Evolutionary conservation across 768 basidiomycete genomes (phyloP).

Genomic region (Leccinellum albellum): DNA sequence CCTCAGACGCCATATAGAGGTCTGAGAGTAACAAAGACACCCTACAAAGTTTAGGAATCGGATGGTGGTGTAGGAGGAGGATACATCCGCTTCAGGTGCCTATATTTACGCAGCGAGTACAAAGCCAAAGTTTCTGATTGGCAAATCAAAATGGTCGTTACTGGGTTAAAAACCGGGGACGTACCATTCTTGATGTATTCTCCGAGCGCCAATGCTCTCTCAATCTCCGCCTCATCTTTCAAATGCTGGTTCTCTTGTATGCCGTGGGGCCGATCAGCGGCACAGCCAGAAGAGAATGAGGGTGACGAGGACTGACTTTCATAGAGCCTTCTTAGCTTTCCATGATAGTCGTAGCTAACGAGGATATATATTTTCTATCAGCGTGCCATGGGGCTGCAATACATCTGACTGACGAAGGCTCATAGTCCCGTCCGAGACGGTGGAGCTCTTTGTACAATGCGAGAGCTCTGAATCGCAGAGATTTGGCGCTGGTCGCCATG

Average conservation of each 20-base stretch:
- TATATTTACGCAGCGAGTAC: constrained; percentile 80
- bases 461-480: constrained; percentile 57
- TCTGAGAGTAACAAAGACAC: background rate
- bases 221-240: constrained; percentile 66
- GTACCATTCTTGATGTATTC: constrained; percentile 86
- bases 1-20: background rate
- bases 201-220: constrained; percentile 67
- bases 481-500: constrained; percentile 46
- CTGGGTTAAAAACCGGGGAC: constrained; percentile 7
- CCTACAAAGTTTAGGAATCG: constrained; percentile 2
- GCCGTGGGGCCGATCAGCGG: background rate
- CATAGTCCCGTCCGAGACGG: constrained; percentile 77
- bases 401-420: constrained; percentile 60
- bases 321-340: constrained; percentile 64
- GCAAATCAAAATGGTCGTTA: background rate
- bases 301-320: constrained; percentile 51
- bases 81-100: constrained; percentile 74
- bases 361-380: constrained; percentile 1
- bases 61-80: constrained; percentile 27
- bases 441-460: constrained; percentile 81
- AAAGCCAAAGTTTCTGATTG: constrained; percentile 74
- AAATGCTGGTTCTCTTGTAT: constrained; percentile 65
- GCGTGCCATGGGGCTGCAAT: constrained; percentile 8
- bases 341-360: constrained; percentile 72
- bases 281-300: no score